Evolutionary conservation across 1,139 yeast genomes (phyloP).

Genomic region (Trichomonascaceae sp.): DNA sequence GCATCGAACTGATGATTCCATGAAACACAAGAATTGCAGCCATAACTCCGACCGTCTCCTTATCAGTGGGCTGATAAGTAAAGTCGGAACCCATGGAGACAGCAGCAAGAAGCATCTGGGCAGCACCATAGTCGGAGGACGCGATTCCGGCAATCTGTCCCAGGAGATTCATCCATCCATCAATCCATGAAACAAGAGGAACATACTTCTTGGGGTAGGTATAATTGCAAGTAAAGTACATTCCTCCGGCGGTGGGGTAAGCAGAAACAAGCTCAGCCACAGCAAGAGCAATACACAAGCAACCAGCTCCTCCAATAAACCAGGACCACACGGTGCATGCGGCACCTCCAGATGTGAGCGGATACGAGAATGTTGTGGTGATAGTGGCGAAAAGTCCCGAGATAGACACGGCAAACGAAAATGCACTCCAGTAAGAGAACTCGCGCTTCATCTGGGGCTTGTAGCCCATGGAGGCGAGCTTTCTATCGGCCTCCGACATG

Average conservation of each 20-base stretch:
- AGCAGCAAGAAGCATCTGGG: constrained; percentile 30
- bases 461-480: constrained; percentile 17
- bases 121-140: constrained; percentile 25
- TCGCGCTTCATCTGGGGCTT: constrained; percentile 33
- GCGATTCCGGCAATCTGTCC: constrained; percentile 35
- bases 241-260: constrained; percentile 61
- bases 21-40: constrained; percentile 30
- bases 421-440: constrained; percentile 40
- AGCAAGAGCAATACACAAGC: constrained; percentile 37
- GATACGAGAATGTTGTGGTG: constrained; percentile 37
- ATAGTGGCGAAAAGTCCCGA: constrained; percentile 46
- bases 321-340: constrained; percentile 33
- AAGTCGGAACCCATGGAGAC: constrained; percentile 31
- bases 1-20: constrained; percentile 31
- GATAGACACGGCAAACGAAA: constrained; percentile 38
- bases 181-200: constrained; percentile 33
- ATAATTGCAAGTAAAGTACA: constrained; percentile 42
- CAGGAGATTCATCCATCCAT: constrained; percentile 33
- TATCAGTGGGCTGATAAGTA: constrained; percentile 27
- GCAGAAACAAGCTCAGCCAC: constrained; percentile 54
- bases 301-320: constrained; percentile 38
- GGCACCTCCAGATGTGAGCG: constrained; percentile 39
- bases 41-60: constrained; percentile 33
- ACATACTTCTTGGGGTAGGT: constrained; percentile 40
- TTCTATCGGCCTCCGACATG: constrained; percentile 11